phyloP scores from a whole-genome alignment of 345 rosid species.

The Rhodamnia argentea region DNA sequence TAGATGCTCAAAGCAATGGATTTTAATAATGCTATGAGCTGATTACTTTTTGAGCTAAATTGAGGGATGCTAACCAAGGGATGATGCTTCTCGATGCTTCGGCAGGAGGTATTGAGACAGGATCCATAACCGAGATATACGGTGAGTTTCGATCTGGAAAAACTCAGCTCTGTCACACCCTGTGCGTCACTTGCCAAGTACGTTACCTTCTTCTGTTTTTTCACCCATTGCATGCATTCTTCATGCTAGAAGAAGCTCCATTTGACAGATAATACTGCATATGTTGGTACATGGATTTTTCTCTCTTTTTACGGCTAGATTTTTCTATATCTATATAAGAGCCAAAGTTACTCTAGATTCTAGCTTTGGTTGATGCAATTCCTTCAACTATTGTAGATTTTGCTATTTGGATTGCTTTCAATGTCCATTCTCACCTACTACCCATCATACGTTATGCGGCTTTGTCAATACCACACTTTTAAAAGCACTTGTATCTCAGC shows the following conservation, averaged over 20 bases:
- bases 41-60: background rate
- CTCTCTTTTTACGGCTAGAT: background rate
- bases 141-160: conserved; percentile 98
- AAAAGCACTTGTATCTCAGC: conserved; percentile 31
- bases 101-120: conserved; percentile 91
- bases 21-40: background rate
- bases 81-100: background rate
- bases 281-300: background rate
- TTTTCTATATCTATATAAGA: background rate
- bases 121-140: conserved; percentile 91
- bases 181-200: conserved; percentile 97
- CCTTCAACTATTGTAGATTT: background rate
- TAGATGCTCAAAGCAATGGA: background rate
- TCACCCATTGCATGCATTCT: background rate
- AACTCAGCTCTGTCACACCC: conserved; percentile 96
- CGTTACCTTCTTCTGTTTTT: background rate
- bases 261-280: background rate
- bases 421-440: background rate
- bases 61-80: background rate
- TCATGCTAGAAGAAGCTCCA: background rate
- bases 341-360: background rate
- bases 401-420: background rate
- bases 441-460: background rate
- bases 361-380: background rate
- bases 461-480: background rate